These are phyloP conservation scores for Peronospora destructor DNA, from an alignment of 352 stramenopile genomes.

Conservation along the genomic window DNA sequence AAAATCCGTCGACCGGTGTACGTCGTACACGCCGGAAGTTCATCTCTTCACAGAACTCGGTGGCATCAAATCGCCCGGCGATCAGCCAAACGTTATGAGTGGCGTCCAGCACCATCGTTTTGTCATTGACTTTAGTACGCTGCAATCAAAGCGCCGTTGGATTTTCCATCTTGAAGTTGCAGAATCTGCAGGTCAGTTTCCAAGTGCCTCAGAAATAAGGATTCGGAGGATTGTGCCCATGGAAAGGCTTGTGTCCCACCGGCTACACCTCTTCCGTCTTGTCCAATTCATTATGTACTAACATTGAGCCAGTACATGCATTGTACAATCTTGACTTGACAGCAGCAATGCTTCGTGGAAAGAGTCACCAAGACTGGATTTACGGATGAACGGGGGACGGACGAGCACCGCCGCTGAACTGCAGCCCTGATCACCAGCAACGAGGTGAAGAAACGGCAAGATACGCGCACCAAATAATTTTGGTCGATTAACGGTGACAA, in stretches of 20 bases:
- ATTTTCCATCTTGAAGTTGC: constrained; percentile 9
- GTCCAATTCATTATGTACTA: background rate
- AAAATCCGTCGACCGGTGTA: background rate
- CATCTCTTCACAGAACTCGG: background rate
- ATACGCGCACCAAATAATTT: constrained; percentile 21
- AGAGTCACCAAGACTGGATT: constrained; percentile 7
- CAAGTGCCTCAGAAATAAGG: constrained; percentile 10
- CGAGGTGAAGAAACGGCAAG: constrained; percentile 1
- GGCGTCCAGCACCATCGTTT: background rate
- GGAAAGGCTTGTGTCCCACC: constrained; percentile 12
- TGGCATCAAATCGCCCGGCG: no score
- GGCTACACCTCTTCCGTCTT: constrained; percentile 4
- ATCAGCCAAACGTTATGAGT: background rate
- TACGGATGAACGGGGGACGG: background rate
- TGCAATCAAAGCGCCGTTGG: constrained; percentile 3
- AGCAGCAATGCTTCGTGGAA: constrained; percentile 10
- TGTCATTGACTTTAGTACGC: background rate
- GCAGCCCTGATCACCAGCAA: background rate
- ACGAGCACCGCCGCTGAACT: no score
- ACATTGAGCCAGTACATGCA: background rate
- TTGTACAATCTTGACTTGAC: constrained; percentile 4
- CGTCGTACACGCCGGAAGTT: background rate
- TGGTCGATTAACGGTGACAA: constrained; percentile 11
- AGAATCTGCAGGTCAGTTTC: constrained; percentile 12
- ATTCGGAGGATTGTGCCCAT: constrained; percentile 18